A percentile compares a stretch with the other conserved stretches of the same genome.
Conservation (phyloP, 2,329 filamentous ascomycete genomes). For the Cryphonectria parasitica region DNA sequence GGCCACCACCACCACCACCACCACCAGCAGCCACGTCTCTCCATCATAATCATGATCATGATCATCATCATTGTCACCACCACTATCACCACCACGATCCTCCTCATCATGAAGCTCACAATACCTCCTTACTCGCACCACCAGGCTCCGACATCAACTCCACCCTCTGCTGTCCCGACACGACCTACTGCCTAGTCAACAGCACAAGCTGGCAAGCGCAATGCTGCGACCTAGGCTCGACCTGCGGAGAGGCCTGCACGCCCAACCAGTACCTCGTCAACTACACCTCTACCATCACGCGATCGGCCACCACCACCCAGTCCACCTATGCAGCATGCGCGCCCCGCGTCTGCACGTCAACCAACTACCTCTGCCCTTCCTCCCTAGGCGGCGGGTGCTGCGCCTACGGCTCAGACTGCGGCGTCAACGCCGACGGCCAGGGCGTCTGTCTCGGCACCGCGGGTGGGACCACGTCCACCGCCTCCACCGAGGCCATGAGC, state of each 20-base stretch:
- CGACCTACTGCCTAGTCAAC: constrained; percentile 40
- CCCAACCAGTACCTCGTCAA: constrained; percentile 37
- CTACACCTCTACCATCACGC: constrained; percentile 35
- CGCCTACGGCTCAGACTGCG: constrained; percentile 48
- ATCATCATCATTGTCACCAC: not conserved
- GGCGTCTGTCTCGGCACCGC: constrained; percentile 38
- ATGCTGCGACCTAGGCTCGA: constrained; percentile 41
- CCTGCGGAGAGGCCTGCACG: constrained; percentile 39
- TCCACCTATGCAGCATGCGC: constrained; percentile 35
- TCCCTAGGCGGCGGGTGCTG: constrained; percentile 38
- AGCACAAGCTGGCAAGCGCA: constrained; percentile 27
- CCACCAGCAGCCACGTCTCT: no score
- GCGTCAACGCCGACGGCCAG: constrained; percentile 28
- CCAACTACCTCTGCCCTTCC: constrained; percentile 39
- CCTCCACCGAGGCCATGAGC: constrained; percentile 31
- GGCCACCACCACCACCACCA: no score
- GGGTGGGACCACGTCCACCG: constrained; percentile 15
- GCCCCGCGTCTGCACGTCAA: constrained; percentile 37
- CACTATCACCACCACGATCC: not conserved
- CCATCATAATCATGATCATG: not conserved
- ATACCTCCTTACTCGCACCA: not conserved
- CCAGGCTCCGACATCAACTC: constrained; percentile 37
- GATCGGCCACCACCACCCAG: constrained; percentile 25
- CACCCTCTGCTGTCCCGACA: constrained; percentile 35
- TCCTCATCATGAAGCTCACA: not conserved